A percentile compares a stretch with the other conserved stretches of the same genome.
These are phyloP conservation scores for Leucogyrophana mollusca DNA, from an alignment of 768 basidiomycete species.

Conservation along the genomic window DNA sequence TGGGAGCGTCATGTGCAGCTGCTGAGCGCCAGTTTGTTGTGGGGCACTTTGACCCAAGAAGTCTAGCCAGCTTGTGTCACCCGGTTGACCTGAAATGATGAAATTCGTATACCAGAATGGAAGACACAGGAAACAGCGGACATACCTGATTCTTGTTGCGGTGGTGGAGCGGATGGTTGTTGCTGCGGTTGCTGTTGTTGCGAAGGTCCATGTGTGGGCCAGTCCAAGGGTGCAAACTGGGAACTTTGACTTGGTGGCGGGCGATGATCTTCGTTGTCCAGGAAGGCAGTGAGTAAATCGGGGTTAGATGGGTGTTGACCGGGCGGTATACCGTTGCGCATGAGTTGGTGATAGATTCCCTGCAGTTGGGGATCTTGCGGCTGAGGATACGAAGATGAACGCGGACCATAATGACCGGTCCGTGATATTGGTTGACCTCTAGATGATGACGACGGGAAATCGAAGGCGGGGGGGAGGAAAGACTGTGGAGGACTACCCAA, in stretches of 20 bases:
- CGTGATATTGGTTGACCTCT: conserved; percentile 20
- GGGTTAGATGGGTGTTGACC: conserved; percentile 17
- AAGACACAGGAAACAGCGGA: no score
- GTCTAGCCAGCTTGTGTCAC: conserved; percentile 32
- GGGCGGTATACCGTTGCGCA: conserved; percentile 14
- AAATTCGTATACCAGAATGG: no score
- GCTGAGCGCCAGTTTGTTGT: conserved; percentile 23
- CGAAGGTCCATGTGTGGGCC: conserved; percentile 30
- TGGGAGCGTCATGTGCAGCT: conserved; percentile 28
- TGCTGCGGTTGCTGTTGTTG: conserved; percentile 15
- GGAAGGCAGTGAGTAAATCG: conserved; percentile 26
- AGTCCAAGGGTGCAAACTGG: conserved; percentile 27
- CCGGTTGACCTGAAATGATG: conserved; percentile 18
- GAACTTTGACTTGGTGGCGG: conserved; percentile 19
- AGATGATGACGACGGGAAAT: conserved; percentile 27
- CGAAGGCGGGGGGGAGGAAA: conserved; percentile 24
- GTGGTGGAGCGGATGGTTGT: conserved; percentile 9
- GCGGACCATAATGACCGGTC: conserved; percentile 21
- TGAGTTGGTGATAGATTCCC: conserved; percentile 29
- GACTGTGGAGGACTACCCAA: conserved; percentile 22
- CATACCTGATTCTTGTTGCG: conserved; percentile 27
- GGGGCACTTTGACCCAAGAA: conserved; percentile 28
- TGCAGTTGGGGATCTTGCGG: conserved; percentile 27
- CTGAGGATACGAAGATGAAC: conserved; percentile 24
- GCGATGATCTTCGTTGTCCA: conserved; percentile 28